Evolutionary conservation across 345 rosid genomes (phyloP), one percentile per base, ranked within the genome.

Genomic region (Turritis glabra): DNA sequence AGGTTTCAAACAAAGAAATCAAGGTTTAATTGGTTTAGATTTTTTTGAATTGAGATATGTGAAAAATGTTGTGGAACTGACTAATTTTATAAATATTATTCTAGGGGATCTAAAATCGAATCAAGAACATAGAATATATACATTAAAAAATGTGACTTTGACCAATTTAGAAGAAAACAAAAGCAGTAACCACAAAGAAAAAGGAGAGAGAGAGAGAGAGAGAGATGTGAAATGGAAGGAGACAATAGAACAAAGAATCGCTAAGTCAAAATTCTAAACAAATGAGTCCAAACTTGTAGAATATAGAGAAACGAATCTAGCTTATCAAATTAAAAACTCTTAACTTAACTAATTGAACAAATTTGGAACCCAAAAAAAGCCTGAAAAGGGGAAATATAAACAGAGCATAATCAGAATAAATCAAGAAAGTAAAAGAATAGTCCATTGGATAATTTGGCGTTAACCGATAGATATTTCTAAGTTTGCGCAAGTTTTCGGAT

Each of bases 131-230:
- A 43, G 32, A 38, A 50, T 33, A 53, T n/a, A 43, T 35, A 41
- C 51, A 26, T 17, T 37, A 9, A 10, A 70, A 61, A 44, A 43
- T 14, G 64, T 33, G 52, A 54, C 74, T 21, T 68, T 43, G 21
- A 70, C 66, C 17, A 33, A 63, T 62, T 30, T 33, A 76, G 52
- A 69, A 76, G 56, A 70, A 60, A 61, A 76, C 80, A 62, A 69
- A 69, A 62, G 37, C 18, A n/a, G 22, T 10, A 47, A 53, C 27
- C 21, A 26, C 48, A 54, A 19, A 51, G 8, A 51, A 44, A 5
- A 67, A 3, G n/a, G n/a, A n/a, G 5, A 29, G 30, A 29, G 30
- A 29, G 40, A 53, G 37, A 47, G 7, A 27, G 37, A 64, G 55
- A 60, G 33, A 51, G 2, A 18, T 29, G 7, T 12, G 3, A 44